These are phyloP conservation scores for Macrophomina pseudophaseolina DNA, from an alignment of 2,329 filamentous ascomycete species.

Conservation along the genomic window DNA sequence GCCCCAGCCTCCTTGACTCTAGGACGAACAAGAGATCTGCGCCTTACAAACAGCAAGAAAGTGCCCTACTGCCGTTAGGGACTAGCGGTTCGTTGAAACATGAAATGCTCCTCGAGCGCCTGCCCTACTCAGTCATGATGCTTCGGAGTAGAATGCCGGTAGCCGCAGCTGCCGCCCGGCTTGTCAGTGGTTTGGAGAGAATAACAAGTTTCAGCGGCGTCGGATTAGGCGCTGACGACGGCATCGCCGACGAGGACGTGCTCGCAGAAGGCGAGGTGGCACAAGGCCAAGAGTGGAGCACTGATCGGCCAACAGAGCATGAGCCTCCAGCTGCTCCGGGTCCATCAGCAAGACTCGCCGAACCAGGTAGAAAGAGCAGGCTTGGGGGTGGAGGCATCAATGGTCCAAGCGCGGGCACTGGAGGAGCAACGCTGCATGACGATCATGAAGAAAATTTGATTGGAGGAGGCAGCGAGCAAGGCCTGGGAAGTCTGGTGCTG, in stretches of 20 bases:
- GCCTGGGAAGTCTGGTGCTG: conserved; percentile 45
- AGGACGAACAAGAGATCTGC: not conserved
- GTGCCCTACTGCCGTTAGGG: conserved; percentile 48
- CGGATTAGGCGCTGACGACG: conserved; percentile 31
- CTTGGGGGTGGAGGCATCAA: conserved; percentile 32
- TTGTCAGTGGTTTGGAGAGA: conserved; percentile 65
- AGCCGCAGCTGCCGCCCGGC: conserved; percentile 36
- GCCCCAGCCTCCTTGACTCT: conserved; percentile 1
- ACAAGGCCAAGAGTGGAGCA: conserved; percentile 47
- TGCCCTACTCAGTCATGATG: conserved; percentile 84
- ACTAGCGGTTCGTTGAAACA: conserved; percentile 69
- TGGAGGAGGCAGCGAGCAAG: conserved; percentile 31
- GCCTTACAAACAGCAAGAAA: conserved; percentile 26
- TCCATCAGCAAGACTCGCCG: conserved; percentile 31
- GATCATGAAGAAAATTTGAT: conserved; percentile 24
- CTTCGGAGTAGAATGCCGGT: conserved; percentile 40
- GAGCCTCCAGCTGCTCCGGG: conserved; percentile 33
- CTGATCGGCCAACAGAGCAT: conserved; percentile 44
- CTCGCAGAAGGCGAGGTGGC: conserved; percentile 26
- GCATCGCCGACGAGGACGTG: conserved; percentile 37
- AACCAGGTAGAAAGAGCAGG: conserved; percentile 32
- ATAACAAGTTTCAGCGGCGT: conserved; percentile 71
- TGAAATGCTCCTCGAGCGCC: conserved; percentile 80
- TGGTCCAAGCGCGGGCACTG: not conserved
- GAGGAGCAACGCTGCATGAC: conserved; percentile 11